Conservation (phyloP, 2,329 filamentous ascomycete genomes). For the Calonectria pseudoreteaudii region DNA sequence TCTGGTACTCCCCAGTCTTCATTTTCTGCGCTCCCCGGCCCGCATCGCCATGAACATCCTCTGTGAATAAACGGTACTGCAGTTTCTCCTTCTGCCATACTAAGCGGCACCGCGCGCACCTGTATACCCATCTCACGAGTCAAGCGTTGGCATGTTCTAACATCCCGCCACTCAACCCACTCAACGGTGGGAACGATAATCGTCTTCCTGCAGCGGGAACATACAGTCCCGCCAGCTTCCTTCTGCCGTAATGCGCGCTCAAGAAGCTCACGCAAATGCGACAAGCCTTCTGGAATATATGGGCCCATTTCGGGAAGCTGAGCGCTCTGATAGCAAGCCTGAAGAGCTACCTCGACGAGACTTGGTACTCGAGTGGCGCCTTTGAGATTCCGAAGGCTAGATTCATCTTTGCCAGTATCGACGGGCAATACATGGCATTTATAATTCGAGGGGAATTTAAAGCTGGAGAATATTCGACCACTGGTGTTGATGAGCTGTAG, state of each 20-base stretch:
- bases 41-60: constrained; percentile 64
- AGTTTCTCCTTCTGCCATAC: constrained; percentile 48
- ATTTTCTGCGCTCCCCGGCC: constrained; percentile 45
- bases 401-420: constrained; percentile 24
- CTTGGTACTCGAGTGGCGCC: constrained; percentile 57
- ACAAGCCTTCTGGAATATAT: constrained; percentile 56
- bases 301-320: constrained; percentile 56
- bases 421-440: constrained; percentile 38
- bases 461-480: constrained; percentile 45
- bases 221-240: constrained; percentile 61
- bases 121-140: constrained; percentile 12
- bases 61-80: constrained; percentile 59
- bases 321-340: constrained; percentile 57
- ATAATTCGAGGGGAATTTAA: constrained; percentile 42
- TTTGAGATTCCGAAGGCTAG: not conserved
- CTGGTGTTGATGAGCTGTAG: constrained; percentile 47
- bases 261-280: constrained; percentile 55
- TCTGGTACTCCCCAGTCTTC: constrained; percentile 36
- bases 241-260: constrained; percentile 54
- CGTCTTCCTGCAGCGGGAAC: constrained; percentile 62
- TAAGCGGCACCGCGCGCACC: constrained; percentile 41
- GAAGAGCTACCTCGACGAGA: constrained; percentile 63
- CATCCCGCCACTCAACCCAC: constrained; percentile 74
- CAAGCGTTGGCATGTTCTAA: constrained; percentile 37
- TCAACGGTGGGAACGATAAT: constrained; percentile 65